phyloP scores from a whole-genome alignment of 495 filamentous ascomycete species.

The Neurospora discreta region DNA sequence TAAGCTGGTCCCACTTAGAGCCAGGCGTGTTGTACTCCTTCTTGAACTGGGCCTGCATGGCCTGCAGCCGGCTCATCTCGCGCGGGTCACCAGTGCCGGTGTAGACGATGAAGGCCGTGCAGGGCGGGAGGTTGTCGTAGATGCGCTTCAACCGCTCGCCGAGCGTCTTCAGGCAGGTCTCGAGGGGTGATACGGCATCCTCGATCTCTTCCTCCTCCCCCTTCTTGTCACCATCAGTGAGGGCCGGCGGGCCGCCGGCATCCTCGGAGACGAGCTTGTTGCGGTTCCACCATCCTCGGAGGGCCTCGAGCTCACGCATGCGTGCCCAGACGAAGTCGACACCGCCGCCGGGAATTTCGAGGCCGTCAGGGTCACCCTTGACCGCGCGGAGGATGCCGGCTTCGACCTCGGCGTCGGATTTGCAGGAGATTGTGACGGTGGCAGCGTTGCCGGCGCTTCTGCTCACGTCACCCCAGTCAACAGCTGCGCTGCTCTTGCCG shows the following conservation, averaged over 20 bases:
- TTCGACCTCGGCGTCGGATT: constrained; percentile 63
- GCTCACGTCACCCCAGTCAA: constrained; percentile 80
- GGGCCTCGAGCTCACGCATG: constrained; percentile 70
- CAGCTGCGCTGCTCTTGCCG: constrained; percentile 62
- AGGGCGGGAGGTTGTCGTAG: constrained; percentile 64
- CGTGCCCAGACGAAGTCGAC: constrained; percentile 87
- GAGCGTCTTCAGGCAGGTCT: constrained; percentile 35
- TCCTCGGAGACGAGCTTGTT: constrained; percentile 24
- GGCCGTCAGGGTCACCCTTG: constrained; percentile 53
- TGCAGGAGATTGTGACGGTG: constrained; percentile 59
- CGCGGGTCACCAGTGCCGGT: constrained; percentile 81
- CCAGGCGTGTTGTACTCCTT: constrained; percentile 58
- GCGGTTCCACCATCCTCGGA: constrained; percentile 73
- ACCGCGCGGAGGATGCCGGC: constrained; percentile 55
- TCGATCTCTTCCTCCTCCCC: neutral
- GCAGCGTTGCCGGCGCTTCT: constrained; percentile 64
- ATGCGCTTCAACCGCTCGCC: constrained; percentile 51
- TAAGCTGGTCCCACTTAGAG: constrained; percentile 81
- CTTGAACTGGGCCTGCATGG: constrained; percentile 60
- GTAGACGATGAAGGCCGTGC: constrained; percentile 81
- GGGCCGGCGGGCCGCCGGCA: constrained; percentile 5
- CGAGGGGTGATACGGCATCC: constrained; percentile 33
- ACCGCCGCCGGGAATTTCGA: constrained; percentile 52
- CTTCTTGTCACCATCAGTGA: neutral
- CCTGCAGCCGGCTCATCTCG: constrained; percentile 61